Evolutionary conservation across 441 rosid genomes (phyloP).

Genomic region (Erodium moschatum): DNA sequence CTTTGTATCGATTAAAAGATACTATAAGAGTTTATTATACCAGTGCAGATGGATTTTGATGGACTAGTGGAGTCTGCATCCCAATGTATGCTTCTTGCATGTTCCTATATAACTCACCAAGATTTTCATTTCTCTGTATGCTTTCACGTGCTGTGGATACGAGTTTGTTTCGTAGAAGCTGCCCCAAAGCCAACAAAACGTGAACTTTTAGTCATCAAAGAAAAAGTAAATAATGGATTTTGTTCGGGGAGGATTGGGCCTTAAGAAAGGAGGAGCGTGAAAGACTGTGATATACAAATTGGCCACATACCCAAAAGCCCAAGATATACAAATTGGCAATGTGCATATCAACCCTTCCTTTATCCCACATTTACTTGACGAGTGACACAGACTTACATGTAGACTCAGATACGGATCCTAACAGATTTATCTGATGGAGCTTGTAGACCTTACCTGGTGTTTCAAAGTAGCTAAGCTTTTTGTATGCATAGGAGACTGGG

Average conservation of each 20-base stretch:
- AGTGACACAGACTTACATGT: too few relatives aligned
- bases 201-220: neutral
- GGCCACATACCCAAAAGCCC: too few relatives aligned
- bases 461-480: slow-evolving; percentile 39
- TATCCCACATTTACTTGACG: too few relatives aligned
- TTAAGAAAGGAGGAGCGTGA: too few relatives aligned
- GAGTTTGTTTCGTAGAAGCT: slow-evolving; percentile 65
- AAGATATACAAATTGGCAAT: too few relatives aligned
- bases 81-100: slow-evolving; percentile 63
- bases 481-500: slow-evolving; percentile 59
- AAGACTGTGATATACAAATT: too few relatives aligned
- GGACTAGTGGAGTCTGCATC: slow-evolving; percentile 63
- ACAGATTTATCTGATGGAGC: neutral
- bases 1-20: slow-evolving; percentile 7
- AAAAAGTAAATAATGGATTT: neutral
- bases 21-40: slow-evolving; percentile 23
- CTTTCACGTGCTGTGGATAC: slow-evolving; percentile 53
- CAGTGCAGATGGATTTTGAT: slow-evolving; percentile 48
- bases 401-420: too few relatives aligned
- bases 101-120: slow-evolving; percentile 50
- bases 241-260: too few relatives aligned
- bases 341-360: too few relatives aligned
- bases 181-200: slow-evolving; percentile 21
- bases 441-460: slow-evolving; percentile 46
- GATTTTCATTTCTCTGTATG: slow-evolving; percentile 42